These are phyloP conservation scores for Camelina neglecta DNA, from an alignment of 345 rosid genomes.

Conservation along the genomic window DNA sequence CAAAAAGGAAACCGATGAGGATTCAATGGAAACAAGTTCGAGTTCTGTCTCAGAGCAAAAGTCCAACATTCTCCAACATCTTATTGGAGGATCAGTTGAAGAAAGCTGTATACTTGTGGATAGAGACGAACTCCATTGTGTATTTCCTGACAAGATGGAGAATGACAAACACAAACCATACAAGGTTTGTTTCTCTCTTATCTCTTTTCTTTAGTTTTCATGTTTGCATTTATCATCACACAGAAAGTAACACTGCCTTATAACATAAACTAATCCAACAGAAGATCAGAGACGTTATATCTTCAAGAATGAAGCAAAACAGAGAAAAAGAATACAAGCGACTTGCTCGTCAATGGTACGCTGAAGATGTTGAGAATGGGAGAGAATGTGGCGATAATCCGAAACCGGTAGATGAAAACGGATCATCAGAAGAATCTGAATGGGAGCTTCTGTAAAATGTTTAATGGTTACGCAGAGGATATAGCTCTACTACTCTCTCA, in stretches of 20 bases:
- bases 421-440: constrained; percentile 56
- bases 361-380: constrained; percentile 37
- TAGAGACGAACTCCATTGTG: constrained; percentile 52
- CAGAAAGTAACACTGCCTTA: constrained; percentile 1
- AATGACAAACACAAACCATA: constrained; percentile 56
- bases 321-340: constrained; percentile 70
- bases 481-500: neutral
- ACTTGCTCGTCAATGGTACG: constrained; percentile 55
- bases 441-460: constrained; percentile 75
- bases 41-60: constrained; percentile 39
- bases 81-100: constrained; percentile 51
- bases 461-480: constrained; percentile 2
- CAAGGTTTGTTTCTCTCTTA: constrained; percentile 51
- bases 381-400: constrained; percentile 23
- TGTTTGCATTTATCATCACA: neutral
- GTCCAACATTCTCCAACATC: constrained; percentile 40
- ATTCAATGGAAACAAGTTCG: constrained; percentile 25
- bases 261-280: constrained; percentile 10
- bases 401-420: constrained; percentile 24
- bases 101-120: constrained; percentile 71
- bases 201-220: constrained; percentile 18
- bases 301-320: constrained; percentile 59
- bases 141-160: constrained; percentile 41
- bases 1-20: constrained; percentile 41
- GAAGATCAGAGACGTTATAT: constrained; percentile 61